Evolutionary conservation across 768 basidiomycete genomes (phyloP).

Genomic region (Lactarius trivialis): DNA sequence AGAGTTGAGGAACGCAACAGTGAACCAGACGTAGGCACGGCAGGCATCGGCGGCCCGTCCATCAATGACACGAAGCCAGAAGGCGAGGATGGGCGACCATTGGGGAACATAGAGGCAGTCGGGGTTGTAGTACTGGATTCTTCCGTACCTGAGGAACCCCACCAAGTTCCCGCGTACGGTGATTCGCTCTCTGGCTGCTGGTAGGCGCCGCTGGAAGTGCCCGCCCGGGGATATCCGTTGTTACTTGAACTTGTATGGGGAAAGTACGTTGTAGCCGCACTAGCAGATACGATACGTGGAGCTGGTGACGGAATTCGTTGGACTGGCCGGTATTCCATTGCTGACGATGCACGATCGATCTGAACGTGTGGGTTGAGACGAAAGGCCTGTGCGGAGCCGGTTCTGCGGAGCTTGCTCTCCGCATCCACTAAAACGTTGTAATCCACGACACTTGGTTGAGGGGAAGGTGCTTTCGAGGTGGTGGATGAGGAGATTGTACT

Average conservation of each 20-base stretch:
- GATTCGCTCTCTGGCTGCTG: slow-evolving; percentile 1
- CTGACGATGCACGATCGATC: slow-evolving; percentile 70
- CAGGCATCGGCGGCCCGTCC: slow-evolving; percentile 48
- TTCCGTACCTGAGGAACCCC: slow-evolving; percentile 45
- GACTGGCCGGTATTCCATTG: slow-evolving; percentile 60
- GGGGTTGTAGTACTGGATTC: slow-evolving; percentile 48
- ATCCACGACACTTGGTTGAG: slow-evolving; percentile 43
- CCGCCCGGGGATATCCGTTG: slow-evolving; percentile 23
- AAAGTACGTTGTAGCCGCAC: slow-evolving; percentile 47
- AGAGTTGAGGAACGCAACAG: slow-evolving; percentile 18
- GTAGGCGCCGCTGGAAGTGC: not conserved
- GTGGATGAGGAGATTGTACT: slow-evolving; percentile 84
- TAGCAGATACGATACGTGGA: slow-evolving; percentile 49
- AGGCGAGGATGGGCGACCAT: slow-evolving; percentile 29
- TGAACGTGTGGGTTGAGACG: slow-evolving; percentile 43
- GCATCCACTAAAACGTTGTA: slow-evolving; percentile 29
- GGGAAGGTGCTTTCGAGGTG: slow-evolving; percentile 73
- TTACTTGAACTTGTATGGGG: slow-evolving; percentile 34
- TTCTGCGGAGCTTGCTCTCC: slow-evolving; percentile 45
- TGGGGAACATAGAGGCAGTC: slow-evolving; percentile 59
- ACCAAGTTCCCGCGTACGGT: slow-evolving; percentile 40
- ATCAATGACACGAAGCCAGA: slow-evolving; percentile 71
- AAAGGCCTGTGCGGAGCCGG: slow-evolving; percentile 63
- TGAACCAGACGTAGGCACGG: slow-evolving; percentile 22
- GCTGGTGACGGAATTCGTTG: slow-evolving; percentile 45